These are phyloP conservation scores for Eleusine coracana DNA, from an alignment of 176 grass and related monocot genomes.

Conservation along the genomic window DNA sequence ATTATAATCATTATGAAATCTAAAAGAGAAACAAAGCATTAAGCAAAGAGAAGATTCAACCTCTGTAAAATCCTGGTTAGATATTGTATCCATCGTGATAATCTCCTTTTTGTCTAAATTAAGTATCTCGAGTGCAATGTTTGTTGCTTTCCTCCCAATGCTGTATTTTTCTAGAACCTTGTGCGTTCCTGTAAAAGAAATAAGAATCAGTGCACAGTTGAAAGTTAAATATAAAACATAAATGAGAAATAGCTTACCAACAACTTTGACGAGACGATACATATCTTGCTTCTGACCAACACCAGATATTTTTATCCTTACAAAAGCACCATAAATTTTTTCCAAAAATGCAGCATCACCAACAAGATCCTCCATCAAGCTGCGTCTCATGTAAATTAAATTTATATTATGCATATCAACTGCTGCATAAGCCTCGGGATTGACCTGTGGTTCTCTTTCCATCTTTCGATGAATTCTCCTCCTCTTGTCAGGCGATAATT, in stretches of 20 bases:
- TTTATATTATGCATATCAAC: conserved; percentile 92
- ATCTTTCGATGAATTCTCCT: conserved; percentile 66
- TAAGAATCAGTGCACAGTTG: not conserved
- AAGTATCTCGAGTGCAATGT: conserved; percentile 85
- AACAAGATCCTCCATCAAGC: conserved; percentile 85
- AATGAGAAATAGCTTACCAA: conserved; percentile 65
- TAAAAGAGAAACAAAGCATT: not conserved
- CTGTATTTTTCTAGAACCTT: conserved; percentile 80
- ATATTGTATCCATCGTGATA: conserved; percentile 85
- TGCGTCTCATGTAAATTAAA: conserved; percentile 79
- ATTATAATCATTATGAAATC: not conserved
- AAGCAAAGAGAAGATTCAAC: conserved; percentile 48
- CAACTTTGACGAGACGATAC: conserved; percentile 93
- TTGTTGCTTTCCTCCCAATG: conserved; percentile 86
- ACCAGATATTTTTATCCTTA: conserved; percentile 88
- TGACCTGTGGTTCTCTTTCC: conserved; percentile 57
- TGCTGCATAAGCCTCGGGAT: conserved; percentile 83
- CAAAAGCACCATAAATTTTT: conserved; percentile 82
- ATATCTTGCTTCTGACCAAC: conserved; percentile 88
- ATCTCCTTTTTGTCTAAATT: conserved; percentile 91
- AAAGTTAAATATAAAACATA: conserved; percentile 6
- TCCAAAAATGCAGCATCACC: conserved; percentile 64
- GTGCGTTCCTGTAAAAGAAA: conserved; percentile 59
- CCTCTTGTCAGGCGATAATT: conserved; percentile 51
- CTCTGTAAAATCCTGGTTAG: conserved; percentile 98